A percentile compares a stretch with the other conserved stretches of the same genome.
These are phyloP conservation scores for Diddensiella transvaalensis DNA, from an alignment of 805 yeast genomes.

Conservation along the genomic window DNA sequence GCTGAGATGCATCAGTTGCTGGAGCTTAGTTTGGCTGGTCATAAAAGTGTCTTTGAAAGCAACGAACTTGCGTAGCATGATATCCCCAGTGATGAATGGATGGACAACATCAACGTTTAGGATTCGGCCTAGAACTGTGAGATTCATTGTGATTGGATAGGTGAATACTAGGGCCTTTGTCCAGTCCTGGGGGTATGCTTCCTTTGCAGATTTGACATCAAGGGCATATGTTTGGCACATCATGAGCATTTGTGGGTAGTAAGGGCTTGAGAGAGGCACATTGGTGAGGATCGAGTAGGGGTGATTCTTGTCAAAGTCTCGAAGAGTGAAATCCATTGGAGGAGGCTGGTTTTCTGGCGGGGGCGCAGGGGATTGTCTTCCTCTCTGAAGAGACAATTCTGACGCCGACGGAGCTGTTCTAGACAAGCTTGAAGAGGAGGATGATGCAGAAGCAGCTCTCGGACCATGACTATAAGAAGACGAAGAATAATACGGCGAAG, in stretches of 20 bases:
- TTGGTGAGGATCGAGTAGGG: constrained; percentile 12
- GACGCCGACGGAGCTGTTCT: neutral
- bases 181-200: constrained; percentile 9
- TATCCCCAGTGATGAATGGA: constrained; percentile 7
- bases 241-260: constrained; percentile 7
- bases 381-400: neutral
- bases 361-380: neutral
- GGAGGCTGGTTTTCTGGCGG: constrained; percentile 3
- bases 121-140: constrained; percentile 1
- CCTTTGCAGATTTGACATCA: neutral
- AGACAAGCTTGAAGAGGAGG: neutral
- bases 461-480: neutral
- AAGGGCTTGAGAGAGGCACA: constrained; percentile 10
- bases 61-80: constrained; percentile 9
- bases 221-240: constrained; percentile 9
- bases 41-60: neutral
- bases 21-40: neutral
- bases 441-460: neutral
- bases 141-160: constrained; percentile 5
- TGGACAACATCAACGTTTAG: constrained; percentile 11
- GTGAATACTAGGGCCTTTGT: constrained; percentile 7
- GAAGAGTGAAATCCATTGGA: constrained; percentile 1
- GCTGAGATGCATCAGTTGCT: neutral
- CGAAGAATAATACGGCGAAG: neutral
- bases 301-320: constrained; percentile 7